phyloP scores from a whole-genome alignment of 306 rosid species.

The Lathyrus tuberosus region DNA sequence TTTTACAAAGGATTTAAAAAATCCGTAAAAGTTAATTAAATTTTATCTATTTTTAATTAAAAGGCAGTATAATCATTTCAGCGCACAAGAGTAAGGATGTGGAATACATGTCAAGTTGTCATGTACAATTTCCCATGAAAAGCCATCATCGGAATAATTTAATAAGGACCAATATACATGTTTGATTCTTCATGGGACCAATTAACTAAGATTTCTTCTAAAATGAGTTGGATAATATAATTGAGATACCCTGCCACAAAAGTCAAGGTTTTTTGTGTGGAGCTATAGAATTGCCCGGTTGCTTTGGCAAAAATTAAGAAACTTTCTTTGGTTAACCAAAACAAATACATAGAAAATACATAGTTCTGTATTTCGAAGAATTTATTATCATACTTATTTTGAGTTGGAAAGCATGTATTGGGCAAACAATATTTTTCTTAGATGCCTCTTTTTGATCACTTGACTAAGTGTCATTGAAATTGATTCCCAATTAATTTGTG shows the following conservation, averaged over 20 bases:
- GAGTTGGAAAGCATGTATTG: conserved; percentile 51
- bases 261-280: conserved; percentile 51
- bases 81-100: too few species aligned
- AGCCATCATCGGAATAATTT: conserved; percentile 42
- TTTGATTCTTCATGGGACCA: conserved; percentile 40
- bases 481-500: conserved; percentile 50
- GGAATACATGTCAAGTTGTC: too few species aligned
- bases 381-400: conserved; percentile 21
- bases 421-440: conserved; percentile 1
- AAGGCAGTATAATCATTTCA: too few species aligned
- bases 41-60: too few species aligned
- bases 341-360: conserved; percentile 39
- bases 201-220: conserved; percentile 1
- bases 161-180: conserved; percentile 32
- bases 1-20: too few species aligned
- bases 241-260: conserved; percentile 49
- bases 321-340: conserved; percentile 22
- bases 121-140: too few species aligned
- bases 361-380: conserved; percentile 6
- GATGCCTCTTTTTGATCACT: conserved; percentile 45
- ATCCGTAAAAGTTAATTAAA: too few species aligned
- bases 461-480: conserved; percentile 51
- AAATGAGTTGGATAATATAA: conserved; percentile 26
- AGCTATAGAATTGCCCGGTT: conserved; percentile 8
- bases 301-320: conserved; percentile 24